Evolutionary conservation across 768 basidiomycete species (phyloP).

Genomic region (Psilocybe tampanensis): DNA sequence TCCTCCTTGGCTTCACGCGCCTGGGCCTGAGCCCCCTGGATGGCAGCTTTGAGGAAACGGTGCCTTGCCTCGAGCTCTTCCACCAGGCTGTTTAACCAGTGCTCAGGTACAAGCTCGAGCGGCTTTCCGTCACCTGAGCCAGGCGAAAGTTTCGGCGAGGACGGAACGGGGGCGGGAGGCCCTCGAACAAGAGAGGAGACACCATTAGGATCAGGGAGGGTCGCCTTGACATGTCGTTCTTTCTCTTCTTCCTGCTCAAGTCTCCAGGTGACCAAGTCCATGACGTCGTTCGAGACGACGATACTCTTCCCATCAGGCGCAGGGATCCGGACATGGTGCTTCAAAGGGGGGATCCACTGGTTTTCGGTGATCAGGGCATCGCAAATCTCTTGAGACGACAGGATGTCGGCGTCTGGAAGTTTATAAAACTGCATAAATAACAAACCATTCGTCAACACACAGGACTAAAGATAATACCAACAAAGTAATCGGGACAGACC

Average conservation of each 20-base stretch:
- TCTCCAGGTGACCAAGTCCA: not conserved
- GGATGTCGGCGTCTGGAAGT: not conserved
- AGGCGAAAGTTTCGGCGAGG: not conserved
- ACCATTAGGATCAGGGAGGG: no score
- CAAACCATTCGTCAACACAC: not conserved
- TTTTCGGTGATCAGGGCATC: not conserved
- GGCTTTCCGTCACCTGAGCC: not conserved
- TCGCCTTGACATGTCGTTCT: no score
- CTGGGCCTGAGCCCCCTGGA: not conserved
- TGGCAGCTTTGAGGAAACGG: not conserved
- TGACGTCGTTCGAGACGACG: not conserved
- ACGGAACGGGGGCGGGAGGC: not conserved
- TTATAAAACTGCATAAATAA: not conserved
- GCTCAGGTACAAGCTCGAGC: not conserved
- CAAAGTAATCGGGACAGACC: no score
- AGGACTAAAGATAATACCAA: not conserved
- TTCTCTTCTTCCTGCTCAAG: not conserved
- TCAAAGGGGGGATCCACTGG: not conserved
- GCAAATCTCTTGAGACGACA: not conserved
- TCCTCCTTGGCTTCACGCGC: not conserved
- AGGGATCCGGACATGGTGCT: not conserved
- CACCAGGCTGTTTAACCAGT: not conserved
- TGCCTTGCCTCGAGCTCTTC: not conserved
- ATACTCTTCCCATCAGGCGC: not conserved
- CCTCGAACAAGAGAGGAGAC: no score